Percentiles rank a stretch among this genome's conserved stretches.
Conservation (phyloP, 495 filamentous ascomycete species). For the Daldinia bambusicola region DNA sequence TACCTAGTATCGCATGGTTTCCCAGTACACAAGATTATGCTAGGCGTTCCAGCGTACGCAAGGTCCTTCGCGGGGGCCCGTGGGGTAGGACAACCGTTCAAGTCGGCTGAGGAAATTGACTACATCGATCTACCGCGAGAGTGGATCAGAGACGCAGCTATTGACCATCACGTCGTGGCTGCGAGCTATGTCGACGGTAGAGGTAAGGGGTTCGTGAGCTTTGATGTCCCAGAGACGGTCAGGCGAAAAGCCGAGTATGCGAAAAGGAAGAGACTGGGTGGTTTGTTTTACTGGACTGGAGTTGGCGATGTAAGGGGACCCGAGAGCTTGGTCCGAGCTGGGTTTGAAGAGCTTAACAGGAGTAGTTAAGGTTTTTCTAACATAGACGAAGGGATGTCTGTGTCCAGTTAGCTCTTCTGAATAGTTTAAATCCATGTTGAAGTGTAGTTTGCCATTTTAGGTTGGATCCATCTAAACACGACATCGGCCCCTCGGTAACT, state of each 20-base stretch:
- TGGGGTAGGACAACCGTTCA: constrained; percentile 67
- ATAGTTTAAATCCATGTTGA: background rate
- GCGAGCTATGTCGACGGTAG: constrained; percentile 63
- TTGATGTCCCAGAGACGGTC: constrained; percentile 79
- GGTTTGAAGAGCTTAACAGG: constrained; percentile 67
- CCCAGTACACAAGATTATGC: constrained; percentile 70
- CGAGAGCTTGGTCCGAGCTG: constrained; percentile 72
- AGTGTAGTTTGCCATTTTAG: background rate
- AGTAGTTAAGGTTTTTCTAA: background rate
- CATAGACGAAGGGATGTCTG: background rate
- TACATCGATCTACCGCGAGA: constrained; percentile 70
- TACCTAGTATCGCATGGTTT: constrained; percentile 71
- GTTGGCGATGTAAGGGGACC: constrained; percentile 69
- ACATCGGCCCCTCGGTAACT: background rate
- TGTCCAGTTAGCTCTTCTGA: background rate
- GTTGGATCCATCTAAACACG: background rate
- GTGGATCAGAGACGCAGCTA: constrained; percentile 59
- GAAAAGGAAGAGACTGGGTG: constrained; percentile 70
- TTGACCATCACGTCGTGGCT: constrained; percentile 65
- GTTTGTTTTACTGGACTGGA: constrained; percentile 87
- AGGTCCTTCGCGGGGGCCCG: constrained; percentile 74
- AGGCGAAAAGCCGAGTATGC: constrained; percentile 76
- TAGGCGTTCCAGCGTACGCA: constrained; percentile 81
- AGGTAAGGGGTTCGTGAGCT: constrained; percentile 72
- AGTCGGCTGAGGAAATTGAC: constrained; percentile 66